phyloP scores from a whole-genome alignment of 2,329 filamentous ascomycete genomes.

The Xylariomycetidae sp. region DNA sequence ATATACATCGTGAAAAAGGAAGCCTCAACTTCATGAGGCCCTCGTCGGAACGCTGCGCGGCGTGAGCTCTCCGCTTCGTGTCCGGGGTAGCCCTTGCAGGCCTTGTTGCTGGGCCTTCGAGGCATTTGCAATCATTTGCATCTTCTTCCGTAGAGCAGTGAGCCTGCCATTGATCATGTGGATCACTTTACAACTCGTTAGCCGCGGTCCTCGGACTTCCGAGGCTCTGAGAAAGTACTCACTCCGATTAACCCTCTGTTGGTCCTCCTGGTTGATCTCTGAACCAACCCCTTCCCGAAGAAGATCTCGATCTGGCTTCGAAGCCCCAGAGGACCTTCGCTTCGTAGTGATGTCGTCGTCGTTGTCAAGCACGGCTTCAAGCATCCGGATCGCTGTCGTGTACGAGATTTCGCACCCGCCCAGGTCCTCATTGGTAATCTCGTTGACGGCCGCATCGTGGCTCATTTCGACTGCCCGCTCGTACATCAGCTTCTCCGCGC shows the following conservation, averaged over 20 bases:
- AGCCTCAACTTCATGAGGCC: conserved; percentile 28
- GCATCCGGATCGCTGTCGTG: conserved; percentile 85
- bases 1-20: conserved; percentile 25
- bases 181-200: conserved; percentile 44
- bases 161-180: conserved; percentile 56
- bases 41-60: conserved; percentile 48
- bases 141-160: conserved; percentile 52
- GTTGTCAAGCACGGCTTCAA: conserved; percentile 87
- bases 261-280: conserved; percentile 61
- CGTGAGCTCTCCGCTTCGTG: conserved; percentile 50
- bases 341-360: conserved; percentile 54
- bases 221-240: conserved; percentile 29
- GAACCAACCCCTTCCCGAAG: conserved; percentile 38
- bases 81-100: conserved; percentile 34
- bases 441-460: conserved; percentile 85
- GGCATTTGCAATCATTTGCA: conserved; percentile 54
- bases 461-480: conserved; percentile 97
- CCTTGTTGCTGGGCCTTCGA: conserved; percentile 43
- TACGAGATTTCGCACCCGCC: conserved; percentile 87
- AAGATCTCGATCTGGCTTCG: conserved; percentile 36
- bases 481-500: conserved; percentile 96
- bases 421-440: conserved; percentile 87
- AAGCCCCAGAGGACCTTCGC: conserved; percentile 30
- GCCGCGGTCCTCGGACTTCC: conserved; percentile 15
- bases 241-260: conserved; percentile 69